Percentiles rank a stretch among this genome's conserved stretches.
Conservation (phyloP, 1,139 yeast species). For the Kurtzmaniella natalensis region DNA sequence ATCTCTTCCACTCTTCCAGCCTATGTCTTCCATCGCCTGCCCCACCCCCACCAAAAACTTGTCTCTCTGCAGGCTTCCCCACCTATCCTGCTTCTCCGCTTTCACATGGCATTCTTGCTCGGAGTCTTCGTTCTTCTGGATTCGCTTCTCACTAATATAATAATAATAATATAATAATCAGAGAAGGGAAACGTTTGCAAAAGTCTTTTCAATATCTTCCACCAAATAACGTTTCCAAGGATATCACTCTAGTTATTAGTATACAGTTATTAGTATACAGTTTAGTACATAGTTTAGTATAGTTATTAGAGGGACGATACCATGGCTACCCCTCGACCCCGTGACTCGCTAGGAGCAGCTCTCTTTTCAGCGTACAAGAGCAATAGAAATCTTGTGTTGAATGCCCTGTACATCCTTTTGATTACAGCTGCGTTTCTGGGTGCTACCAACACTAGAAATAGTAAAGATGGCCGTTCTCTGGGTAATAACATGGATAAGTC, state of each 20-base stretch:
- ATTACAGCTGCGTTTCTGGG: constrained; percentile 45
- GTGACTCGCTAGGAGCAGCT: constrained; percentile 10
- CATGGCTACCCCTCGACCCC: constrained; percentile 2
- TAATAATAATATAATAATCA: too few species aligned
- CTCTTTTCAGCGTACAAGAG: constrained; percentile 37
- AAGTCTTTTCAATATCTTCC: too few species aligned
- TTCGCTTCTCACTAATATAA: too few species aligned
- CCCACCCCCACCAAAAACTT: background rate
- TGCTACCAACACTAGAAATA: constrained; percentile 30
- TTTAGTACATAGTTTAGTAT: too few species aligned
- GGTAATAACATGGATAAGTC: constrained; percentile 5
- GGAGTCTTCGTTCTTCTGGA: background rate
- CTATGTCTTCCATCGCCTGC: background rate
- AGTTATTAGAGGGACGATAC: too few species aligned
- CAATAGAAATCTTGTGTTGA: constrained; percentile 45
- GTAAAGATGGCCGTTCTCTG: constrained; percentile 5
- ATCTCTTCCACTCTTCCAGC: background rate
- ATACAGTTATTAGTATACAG: too few species aligned
- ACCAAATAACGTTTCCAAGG: too few species aligned
- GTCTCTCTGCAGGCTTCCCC: background rate
- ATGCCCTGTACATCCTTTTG: constrained; percentile 45
- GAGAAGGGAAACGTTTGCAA: too few species aligned
- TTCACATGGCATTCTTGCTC: constrained; percentile 2
- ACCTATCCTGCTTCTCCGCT: constrained; percentile 1
- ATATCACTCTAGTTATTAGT: too few species aligned